These are phyloP conservation scores for Heterobasidion irregulare DNA, from an alignment of 1,284 basidiomycete species.

Conservation along the genomic window DNA sequence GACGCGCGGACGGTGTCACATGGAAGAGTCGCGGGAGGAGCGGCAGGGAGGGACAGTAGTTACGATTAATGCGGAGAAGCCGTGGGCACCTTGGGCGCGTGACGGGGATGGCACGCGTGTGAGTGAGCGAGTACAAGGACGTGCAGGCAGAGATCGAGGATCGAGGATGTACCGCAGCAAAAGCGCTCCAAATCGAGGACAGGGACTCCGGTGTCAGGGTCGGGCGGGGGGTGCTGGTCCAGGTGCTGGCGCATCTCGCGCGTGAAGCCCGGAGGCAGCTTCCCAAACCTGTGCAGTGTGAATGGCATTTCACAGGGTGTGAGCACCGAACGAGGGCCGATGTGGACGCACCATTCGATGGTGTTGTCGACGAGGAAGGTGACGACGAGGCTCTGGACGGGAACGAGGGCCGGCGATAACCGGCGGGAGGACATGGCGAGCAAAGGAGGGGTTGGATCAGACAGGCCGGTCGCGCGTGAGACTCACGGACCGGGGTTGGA, in stretches of 20 bases:
- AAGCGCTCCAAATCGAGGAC: constrained; percentile 66
- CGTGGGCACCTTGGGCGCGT: constrained; percentile 46
- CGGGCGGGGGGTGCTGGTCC: constrained; percentile 36
- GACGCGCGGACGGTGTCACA: background rate
- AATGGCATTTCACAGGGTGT: too few species aligned
- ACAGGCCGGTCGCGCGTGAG: too few species aligned
- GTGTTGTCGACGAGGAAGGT: constrained; percentile 71
- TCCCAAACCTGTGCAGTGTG: constrained; percentile 59
- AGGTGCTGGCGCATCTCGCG: constrained; percentile 66
- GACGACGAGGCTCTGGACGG: constrained; percentile 45
- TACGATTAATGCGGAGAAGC: constrained; percentile 72
- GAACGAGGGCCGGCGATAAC: background rate
- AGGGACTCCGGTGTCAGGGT: constrained; percentile 52
- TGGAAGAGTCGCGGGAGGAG: background rate
- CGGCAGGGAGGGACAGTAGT: constrained; percentile 14
- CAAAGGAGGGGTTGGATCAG: too few species aligned
- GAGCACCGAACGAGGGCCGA: constrained; percentile 15
- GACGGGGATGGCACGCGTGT: background rate
- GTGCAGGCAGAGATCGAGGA: constrained; percentile 14
- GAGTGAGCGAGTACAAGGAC: background rate
- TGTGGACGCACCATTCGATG: constrained; percentile 52
- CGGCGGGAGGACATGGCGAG: background rate
- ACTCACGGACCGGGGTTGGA: too few species aligned
- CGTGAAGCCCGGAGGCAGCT: constrained; percentile 68
- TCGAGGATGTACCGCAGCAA: constrained; percentile 47